Conservation (phyloP, 805 yeast genomes). For the Yarrowia sp. region DNA sequence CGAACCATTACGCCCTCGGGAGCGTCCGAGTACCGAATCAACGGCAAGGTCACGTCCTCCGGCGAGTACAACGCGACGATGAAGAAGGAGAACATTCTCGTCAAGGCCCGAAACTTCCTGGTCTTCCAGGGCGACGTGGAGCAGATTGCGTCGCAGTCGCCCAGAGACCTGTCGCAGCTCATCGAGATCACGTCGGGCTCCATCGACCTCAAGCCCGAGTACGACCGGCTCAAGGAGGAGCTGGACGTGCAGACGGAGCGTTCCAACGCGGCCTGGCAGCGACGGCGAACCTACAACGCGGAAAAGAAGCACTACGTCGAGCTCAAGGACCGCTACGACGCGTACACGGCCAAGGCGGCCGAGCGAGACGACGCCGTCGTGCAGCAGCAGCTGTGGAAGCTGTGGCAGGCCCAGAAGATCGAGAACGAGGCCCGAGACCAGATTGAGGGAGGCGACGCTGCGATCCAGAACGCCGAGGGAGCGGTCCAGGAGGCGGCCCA, state of each 20-base stretch:
- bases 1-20: conserved; percentile 57
- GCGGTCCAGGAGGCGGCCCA: conserved; percentile 30
- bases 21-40: conserved; percentile 63
- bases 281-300: conserved; percentile 64
- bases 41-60: conserved; percentile 59
- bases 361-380: conserved; percentile 44
- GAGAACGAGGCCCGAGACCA: conserved; percentile 35
- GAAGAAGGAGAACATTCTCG: conserved; percentile 74
- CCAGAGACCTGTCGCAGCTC: conserved; percentile 67
- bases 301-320: conserved; percentile 77
- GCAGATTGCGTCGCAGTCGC: conserved; percentile 82
- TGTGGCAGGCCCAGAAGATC: conserved; percentile 56
- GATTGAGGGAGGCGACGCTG: conserved; percentile 33
- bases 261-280: conserved; percentile 58
- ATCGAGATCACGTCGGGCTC: conserved; percentile 87
- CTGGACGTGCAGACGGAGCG: conserved; percentile 55
- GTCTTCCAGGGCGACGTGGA: conserved; percentile 98
- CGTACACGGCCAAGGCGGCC: conserved; percentile 54
- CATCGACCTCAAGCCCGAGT: conserved; percentile 60
- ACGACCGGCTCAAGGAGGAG: conserved; percentile 60
- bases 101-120: conserved; percentile 85
- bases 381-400: conserved; percentile 56
- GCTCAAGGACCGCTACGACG: conserved; percentile 69
- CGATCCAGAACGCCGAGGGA: conserved; percentile 26
- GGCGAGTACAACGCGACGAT: conserved; percentile 62